These are phyloP conservation scores for Exophiala sp. DNA, from an alignment of 2,329 filamentous ascomycete species.

Conservation along the genomic window DNA sequence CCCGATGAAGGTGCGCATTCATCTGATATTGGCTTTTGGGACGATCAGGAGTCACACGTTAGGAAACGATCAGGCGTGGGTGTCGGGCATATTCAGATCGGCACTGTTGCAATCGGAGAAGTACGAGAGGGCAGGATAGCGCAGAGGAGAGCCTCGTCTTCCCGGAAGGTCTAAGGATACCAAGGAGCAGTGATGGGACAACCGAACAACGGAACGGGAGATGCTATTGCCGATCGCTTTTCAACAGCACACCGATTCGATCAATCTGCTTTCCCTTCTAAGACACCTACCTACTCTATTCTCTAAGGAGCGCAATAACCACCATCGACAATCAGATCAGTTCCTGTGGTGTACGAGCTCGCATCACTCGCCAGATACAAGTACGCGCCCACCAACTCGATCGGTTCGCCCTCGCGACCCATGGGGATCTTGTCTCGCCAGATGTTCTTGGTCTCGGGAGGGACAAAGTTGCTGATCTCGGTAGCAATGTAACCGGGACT, in stretches of 20 bases:
- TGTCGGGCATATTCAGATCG: conserved; percentile 3
- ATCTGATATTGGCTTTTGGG: background rate
- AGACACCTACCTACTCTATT: background rate
- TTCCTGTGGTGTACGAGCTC: conserved; percentile 72
- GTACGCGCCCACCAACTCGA: conserved; percentile 77
- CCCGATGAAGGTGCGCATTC: background rate
- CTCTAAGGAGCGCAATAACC: conserved; percentile 56
- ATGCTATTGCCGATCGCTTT: no score
- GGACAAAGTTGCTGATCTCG: conserved; percentile 58
- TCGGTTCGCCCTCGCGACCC: conserved; percentile 64
- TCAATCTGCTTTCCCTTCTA: no score
- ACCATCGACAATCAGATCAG: conserved; percentile 69
- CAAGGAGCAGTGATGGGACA: background rate
- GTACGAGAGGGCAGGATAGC: conserved; percentile 22
- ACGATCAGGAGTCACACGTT: conserved; percentile 1
- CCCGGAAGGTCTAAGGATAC: background rate
- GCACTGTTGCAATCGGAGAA: conserved; percentile 17
- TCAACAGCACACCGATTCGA: no score
- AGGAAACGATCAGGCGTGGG: conserved; percentile 4
- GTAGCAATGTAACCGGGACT: conserved; percentile 65
- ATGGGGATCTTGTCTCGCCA: conserved; percentile 77
- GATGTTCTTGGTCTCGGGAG: conserved; percentile 60
- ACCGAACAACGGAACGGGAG: no score
- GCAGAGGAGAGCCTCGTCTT: conserved; percentile 16
- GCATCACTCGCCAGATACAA: conserved; percentile 77